These are phyloP conservation scores for Chalciporus chontae DNA, from an alignment of 768 basidiomycete species.

Conservation along the genomic window DNA sequence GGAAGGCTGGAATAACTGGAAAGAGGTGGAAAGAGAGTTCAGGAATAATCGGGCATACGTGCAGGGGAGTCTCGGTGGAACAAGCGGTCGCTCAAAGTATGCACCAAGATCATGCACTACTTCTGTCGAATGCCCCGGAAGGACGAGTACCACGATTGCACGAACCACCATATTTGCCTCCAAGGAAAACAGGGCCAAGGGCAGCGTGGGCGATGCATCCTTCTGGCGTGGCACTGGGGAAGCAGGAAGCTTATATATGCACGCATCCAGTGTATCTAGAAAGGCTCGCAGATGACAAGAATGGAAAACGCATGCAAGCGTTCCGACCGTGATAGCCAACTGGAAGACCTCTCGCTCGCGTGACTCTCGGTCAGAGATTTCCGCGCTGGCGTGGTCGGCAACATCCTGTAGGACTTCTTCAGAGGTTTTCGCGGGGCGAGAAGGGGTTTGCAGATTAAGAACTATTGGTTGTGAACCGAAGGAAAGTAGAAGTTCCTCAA, in stretches of 20 bases:
- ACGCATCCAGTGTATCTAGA: conserved; percentile 38
- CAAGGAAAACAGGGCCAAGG: conserved; percentile 29
- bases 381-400: conserved; percentile 7
- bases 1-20: conserved; percentile 9
- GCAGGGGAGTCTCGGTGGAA: conserved; percentile 46
- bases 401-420: conserved; percentile 1
- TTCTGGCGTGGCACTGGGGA: conserved; percentile 13
- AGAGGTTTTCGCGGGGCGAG: conserved; percentile 19
- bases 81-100: conserved; percentile 60
- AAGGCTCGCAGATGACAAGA: conserved; percentile 56
- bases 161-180: conserved; percentile 37
- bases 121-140: conserved; percentile 29
- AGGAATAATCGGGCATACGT: conserved; percentile 55
- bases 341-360: conserved; percentile 32
- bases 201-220: conserved; percentile 9
- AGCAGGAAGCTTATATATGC: conserved; percentile 23
- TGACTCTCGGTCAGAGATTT: conserved; percentile 3
- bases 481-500: conserved; percentile 52
- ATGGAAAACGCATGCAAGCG: conserved; percentile 52
- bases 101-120: conserved; percentile 18
- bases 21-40: conserved; percentile 31
- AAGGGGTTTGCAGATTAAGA: conserved; percentile 50
- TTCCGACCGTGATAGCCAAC: conserved; percentile 44
- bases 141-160: conserved; percentile 46
- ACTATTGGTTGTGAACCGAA: conserved; percentile 62